Evolutionary conservation across 2,329 filamentous ascomycete genomes (phyloP), one percentile per base, ranked within the genome.

Genomic region (Ophiostoma himal-ulmi): DNA sequence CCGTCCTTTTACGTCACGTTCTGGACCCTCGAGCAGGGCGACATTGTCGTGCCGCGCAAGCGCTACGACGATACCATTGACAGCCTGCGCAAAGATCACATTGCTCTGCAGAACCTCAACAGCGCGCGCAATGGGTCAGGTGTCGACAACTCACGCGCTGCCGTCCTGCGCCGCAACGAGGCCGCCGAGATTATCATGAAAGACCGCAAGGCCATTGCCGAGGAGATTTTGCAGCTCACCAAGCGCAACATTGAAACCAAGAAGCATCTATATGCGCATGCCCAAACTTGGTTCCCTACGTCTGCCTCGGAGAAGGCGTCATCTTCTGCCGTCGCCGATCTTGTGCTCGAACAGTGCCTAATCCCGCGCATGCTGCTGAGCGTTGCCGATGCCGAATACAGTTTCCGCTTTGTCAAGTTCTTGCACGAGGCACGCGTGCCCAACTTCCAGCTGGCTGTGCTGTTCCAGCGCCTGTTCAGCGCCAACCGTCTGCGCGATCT

Each of bases 1-100:
- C 84, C 93, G 0, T 88, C 91, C 39, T 94, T 97, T 78, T 97
- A 93, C 76, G 88, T 91, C 62, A 91, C 91, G 0, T 99, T 99
- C 80, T 99, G 95, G 95, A 90, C 94, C 68, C 83, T 97, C 14
- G 89, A 93, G 37, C 85, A 96, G 3, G 89, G 91, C 65, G 94
- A 99, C 77, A 83, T 97, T 71, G 86, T 88, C 70, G 88, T 94
- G 73, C 91, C 92, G 0, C 88, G 88, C 72, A 85, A 88, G 44
- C 91, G 90, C 72, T 99, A 99, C 77, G 86, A 91, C 67, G 85
- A 88, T 20, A 93, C 96, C 77, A 88, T 89, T 48, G 86, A 88
- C 26, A 85, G 88, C 10, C 83, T 93, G 30, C 86, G 89, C 74
- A 87, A 86, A 70, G 88, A 90, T 76, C 85, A 90, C 67, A 83